phyloP scores from a whole-genome alignment of 495 filamentous ascomycete species.

The Neohortaea acidophila region DNA sequence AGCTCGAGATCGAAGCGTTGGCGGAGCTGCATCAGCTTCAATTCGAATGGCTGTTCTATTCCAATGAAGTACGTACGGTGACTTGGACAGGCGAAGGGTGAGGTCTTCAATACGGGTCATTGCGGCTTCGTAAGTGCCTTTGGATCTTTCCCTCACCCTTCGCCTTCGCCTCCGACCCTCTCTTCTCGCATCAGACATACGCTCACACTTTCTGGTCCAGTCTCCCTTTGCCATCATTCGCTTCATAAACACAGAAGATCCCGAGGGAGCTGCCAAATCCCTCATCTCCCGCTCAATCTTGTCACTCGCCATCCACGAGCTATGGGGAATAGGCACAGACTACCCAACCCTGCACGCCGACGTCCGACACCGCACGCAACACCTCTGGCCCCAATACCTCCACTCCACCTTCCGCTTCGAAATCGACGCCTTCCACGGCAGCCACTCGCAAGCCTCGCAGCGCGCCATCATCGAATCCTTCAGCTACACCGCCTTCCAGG shows the following conservation, averaged over 20 bases:
- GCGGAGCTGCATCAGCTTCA: constrained; percentile 52
- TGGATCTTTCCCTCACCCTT: constrained; percentile 4
- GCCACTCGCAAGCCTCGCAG: constrained; percentile 44
- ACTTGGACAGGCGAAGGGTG: constrained; percentile 5
- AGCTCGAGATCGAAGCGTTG: constrained; percentile 70
- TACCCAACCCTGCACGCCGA: constrained; percentile 55
- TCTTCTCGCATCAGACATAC: neutral
- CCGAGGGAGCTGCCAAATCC: constrained; percentile 45
- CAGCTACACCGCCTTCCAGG: constrained; percentile 57
- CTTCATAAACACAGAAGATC: constrained; percentile 30
- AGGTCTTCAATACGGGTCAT: too few species aligned
- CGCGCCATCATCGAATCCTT: constrained; percentile 64
- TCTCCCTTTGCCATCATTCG: constrained; percentile 74
- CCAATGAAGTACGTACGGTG: constrained; percentile 42
- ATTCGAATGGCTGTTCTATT: constrained; percentile 57
- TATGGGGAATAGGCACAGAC: constrained; percentile 62
- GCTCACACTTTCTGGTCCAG: constrained; percentile 32
- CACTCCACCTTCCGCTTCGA: constrained; percentile 61
- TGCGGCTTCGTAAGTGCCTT: constrained; percentile 1
- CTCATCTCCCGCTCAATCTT: constrained; percentile 67
- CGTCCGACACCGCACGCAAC: constrained; percentile 40
- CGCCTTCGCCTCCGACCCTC: neutral
- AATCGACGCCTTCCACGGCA: constrained; percentile 61
- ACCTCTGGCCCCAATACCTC: constrained; percentile 49
- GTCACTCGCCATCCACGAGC: constrained; percentile 64